These are phyloP conservation scores for Diospyros lotus DNA, from an alignment of 148 eudicot genomes.

Conservation along the genomic window DNA sequence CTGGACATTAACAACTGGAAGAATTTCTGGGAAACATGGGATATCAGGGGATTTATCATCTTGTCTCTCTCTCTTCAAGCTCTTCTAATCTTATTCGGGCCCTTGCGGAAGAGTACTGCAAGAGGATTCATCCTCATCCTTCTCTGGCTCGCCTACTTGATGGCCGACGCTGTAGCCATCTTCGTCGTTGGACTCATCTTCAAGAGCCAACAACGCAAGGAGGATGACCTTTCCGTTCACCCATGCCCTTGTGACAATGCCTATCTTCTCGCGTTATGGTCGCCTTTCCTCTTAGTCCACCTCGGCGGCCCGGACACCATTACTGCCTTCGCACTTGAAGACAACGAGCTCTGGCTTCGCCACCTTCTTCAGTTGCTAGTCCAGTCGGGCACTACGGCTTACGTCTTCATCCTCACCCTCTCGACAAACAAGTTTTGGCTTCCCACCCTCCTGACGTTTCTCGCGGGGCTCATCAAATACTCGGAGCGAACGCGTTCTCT, in stretches of 20 bases:
- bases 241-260: background rate
- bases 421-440: slow-evolving; percentile 16
- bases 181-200: slow-evolving; percentile 39
- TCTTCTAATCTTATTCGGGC: slow-evolving; percentile 22
- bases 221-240: background rate
- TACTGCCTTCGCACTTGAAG: slow-evolving; percentile 32
- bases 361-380: slow-evolving; percentile 25
- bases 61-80: slow-evolving; percentile 27
- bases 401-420: slow-evolving; percentile 26
- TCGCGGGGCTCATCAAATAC: background rate
- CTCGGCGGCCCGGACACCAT: slow-evolving; percentile 42
- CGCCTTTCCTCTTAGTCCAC: slow-evolving; percentile 34
- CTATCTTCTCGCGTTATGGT: slow-evolving; percentile 31
- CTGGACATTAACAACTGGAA: no score
- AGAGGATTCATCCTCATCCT: slow-evolving; percentile 14
- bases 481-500: background rate
- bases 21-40: slow-evolving; percentile 13
- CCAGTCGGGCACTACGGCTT: slow-evolving; percentile 26
- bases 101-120: slow-evolving; percentile 25
- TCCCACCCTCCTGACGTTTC: slow-evolving; percentile 11
- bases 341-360: slow-evolving; percentile 46
- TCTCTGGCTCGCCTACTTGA: slow-evolving; percentile 39
- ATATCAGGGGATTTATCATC: slow-evolving; percentile 29
- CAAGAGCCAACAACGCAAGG: slow-evolving; percentile 16
- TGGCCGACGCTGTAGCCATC: slow-evolving; percentile 37